Base-by-base conservation (phyloP, 805 yeast species). In the Pichia gijzeniarum region DNA sequence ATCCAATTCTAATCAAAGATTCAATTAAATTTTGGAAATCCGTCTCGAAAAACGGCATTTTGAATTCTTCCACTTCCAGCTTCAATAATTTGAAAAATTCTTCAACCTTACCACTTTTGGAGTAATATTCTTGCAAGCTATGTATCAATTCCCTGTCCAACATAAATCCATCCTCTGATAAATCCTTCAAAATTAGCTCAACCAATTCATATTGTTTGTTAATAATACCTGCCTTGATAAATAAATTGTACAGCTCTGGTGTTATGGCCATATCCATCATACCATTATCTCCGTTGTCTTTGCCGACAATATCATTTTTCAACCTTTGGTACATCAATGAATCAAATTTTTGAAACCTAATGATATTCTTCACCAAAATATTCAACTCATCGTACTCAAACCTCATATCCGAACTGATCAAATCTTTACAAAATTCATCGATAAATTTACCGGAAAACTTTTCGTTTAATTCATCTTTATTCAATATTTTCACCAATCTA, bases 61-160 rank as follows among this genome's bases (percentile, higher is more conserved):
- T 48, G 13, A 49, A 41, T 4, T 43, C 27, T n/a, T 45, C 20
- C 7, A 55, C 37, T n/a, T 57, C 45, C 10, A 56, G 40, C 35
- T 58, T 55, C 45, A 58, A 45, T 17, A 56, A 31, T 27, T 51
- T 59, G 21, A 58, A 30, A 47, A 59, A 45, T 17, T 30, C 41
- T 20, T 40, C 41, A 3, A 48, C 20, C 38, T 61, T 58, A 9
- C 46, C 41, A 8, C 20, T 19, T 14, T 31, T 16, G 3, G 44
- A 18, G 27, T 27, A 42, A 13, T 34, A 37, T 18, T 21, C 19
- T n/a, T 35, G 48, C 44, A 60, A 35, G 10, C 48, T 28, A 16
- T 45, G 38, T 14, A 59, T 34, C 2, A 57, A 48, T 10, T 43
- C 32, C 36, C 64, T 49, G 25, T 53, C 52, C 10, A 60, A 54